phyloP scores from a whole-genome alignment of 495 filamentous ascomycete genomes.

The Penicillium nucicola region DNA sequence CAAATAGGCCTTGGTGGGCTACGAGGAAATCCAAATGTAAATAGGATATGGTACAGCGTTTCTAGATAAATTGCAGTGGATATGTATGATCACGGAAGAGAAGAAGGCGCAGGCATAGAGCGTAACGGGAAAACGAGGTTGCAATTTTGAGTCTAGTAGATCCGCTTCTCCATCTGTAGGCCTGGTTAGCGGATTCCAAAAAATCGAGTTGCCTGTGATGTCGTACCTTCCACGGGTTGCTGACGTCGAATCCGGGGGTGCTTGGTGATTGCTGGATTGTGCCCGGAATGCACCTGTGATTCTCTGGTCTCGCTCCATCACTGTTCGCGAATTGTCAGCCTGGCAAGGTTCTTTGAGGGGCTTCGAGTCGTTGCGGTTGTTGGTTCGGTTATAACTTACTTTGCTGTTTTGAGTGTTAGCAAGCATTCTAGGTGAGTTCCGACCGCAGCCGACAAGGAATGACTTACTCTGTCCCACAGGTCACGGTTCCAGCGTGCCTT shows the following conservation, averaged over 20 bases:
- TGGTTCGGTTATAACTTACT: constrained; percentile 51
- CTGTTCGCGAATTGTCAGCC: constrained; percentile 43
- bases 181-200: constrained; percentile 9
- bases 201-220: background rate
- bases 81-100: constrained; percentile 24
- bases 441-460: constrained; percentile 28
- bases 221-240: constrained; percentile 89
- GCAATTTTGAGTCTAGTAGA: constrained; percentile 34
- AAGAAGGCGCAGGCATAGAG: constrained; percentile 20
- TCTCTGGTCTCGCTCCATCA: constrained; percentile 94
- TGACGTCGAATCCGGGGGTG: constrained; percentile 89
- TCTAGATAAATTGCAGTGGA: constrained; percentile 23
- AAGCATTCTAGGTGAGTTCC: constrained; percentile 19
- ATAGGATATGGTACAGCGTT: constrained; percentile 27
- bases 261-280: constrained; percentile 74
- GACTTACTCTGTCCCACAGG: constrained; percentile 87
- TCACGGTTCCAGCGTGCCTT: constrained; percentile 77
- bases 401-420: constrained; percentile 60
- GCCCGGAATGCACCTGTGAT: constrained; percentile 84
- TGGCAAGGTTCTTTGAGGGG: background rate
- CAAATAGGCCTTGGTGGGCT: constrained; percentile 20
- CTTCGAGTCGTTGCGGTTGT: background rate
- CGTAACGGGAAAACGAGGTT: constrained; percentile 19
- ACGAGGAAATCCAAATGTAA: constrained; percentile 1
- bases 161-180: constrained; percentile 39